phyloP scores from a whole-genome alignment of 2,329 filamentous ascomycete species.

The Aspergillus candidus region DNA sequence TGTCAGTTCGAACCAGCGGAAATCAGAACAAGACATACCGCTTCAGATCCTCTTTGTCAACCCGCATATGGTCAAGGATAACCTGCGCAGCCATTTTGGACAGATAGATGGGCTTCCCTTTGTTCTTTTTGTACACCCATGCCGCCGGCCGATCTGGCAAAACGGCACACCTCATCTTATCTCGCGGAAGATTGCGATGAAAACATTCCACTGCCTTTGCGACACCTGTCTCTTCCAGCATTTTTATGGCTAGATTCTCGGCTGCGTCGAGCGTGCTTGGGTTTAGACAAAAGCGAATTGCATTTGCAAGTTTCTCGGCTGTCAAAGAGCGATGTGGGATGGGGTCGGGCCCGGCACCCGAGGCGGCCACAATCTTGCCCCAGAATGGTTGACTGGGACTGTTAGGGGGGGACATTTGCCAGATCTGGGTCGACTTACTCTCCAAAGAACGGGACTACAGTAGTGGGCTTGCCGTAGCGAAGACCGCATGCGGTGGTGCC shows the following conservation, averaged over 20 bases:
- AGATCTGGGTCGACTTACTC: slow-evolving; percentile 30
- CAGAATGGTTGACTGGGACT: slow-evolving; percentile 45
- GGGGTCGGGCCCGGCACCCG: slow-evolving; percentile 46
- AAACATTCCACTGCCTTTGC: slow-evolving; percentile 41
- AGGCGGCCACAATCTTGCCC: slow-evolving; percentile 47
- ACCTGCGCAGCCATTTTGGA: slow-evolving; percentile 22
- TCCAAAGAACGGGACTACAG: slow-evolving; percentile 54
- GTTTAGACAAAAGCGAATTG: slow-evolving; percentile 42
- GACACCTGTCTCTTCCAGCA: slow-evolving; percentile 40
- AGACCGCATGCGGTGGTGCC: slow-evolving; percentile 55
- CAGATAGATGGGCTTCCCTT: slow-evolving; percentile 9
- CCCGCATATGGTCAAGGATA: slow-evolving; percentile 17
- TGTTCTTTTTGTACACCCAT: slow-evolving; percentile 18
- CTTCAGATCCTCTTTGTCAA: slow-evolving; percentile 17
- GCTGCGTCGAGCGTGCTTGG: slow-evolving; percentile 34
- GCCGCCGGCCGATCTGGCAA: slow-evolving; percentile 23
- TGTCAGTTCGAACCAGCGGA: neutral
- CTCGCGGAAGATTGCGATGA: slow-evolving; percentile 31
- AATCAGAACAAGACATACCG: slow-evolving; percentile 12
- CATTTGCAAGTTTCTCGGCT: slow-evolving; percentile 39
- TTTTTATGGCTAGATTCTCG: slow-evolving; percentile 30
- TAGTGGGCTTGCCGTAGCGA: slow-evolving; percentile 46
- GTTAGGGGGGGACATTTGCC: neutral
- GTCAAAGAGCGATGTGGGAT: slow-evolving; percentile 45
- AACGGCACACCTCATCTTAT: slow-evolving; percentile 21